These are phyloP conservation scores for Halenospora varia DNA, from an alignment of 495 filamentous ascomycete species.

Conservation along the genomic window DNA sequence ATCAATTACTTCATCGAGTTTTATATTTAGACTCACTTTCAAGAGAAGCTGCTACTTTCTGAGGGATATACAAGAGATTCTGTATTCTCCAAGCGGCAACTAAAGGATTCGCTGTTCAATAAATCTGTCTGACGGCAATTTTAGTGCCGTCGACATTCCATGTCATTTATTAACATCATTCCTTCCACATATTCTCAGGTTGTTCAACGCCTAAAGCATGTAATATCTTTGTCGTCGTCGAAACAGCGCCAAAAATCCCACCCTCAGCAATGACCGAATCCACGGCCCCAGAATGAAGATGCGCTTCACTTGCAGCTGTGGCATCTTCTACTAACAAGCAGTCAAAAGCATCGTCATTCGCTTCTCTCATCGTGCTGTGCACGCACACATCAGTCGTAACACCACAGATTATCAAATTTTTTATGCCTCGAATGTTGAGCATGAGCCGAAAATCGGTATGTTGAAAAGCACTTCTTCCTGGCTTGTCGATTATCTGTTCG, in stretches of 20 bases:
- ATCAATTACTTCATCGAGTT: too few species aligned
- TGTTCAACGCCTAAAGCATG: neutral
- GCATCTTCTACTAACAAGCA: slow-evolving; percentile 23
- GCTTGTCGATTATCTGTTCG: slow-evolving; percentile 67
- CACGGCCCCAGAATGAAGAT: slow-evolving; percentile 12
- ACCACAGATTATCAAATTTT: slow-evolving; percentile 58
- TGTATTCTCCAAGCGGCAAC: too few species aligned
- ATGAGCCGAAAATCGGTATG: slow-evolving; percentile 61
- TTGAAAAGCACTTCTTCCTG: slow-evolving; percentile 61
- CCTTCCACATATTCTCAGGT: neutral
- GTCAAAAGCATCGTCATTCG: slow-evolving; percentile 46
- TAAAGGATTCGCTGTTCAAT: too few species aligned
- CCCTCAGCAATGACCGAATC: slow-evolving; percentile 21
- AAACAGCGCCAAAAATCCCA: slow-evolving; percentile 23
- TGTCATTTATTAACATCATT: too few species aligned
- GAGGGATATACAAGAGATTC: too few species aligned
- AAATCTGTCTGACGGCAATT: too few species aligned
- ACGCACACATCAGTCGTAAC: slow-evolving; percentile 71
- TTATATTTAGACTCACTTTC: too few species aligned
- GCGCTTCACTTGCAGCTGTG: slow-evolving; percentile 9
- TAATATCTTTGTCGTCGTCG: slow-evolving; percentile 12
- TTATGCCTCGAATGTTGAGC: slow-evolving; percentile 54
- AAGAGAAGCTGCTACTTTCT: too few species aligned
- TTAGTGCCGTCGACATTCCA: too few species aligned
- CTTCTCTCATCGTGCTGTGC: slow-evolving; percentile 62